These are phyloP conservation scores for Penicillium paradoxum DNA, from an alignment of 495 filamentous ascomycete genomes.

Conservation along the genomic window DNA sequence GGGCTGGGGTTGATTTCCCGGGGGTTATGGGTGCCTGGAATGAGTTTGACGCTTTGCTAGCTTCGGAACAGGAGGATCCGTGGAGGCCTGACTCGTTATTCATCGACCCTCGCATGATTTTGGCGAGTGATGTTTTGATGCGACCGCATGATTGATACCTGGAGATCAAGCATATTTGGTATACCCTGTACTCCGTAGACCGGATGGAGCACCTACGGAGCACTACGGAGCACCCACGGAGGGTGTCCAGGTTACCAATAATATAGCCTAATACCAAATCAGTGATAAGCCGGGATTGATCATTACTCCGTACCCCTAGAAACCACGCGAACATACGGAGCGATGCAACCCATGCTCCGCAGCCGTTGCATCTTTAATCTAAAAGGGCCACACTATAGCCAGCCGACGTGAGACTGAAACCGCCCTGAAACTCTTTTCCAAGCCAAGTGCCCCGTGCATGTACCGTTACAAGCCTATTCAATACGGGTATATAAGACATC, in stretches of 20 bases:
- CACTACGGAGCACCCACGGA: too few relatives aligned
- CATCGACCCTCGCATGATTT: slow-evolving; percentile 18
- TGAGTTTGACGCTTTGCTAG: slow-evolving; percentile 37
- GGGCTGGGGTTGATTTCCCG: slow-evolving; percentile 3
- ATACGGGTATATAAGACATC: too few relatives aligned
- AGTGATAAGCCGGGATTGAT: too few relatives aligned
- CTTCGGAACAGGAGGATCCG: slow-evolving; percentile 22
- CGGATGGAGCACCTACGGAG: too few relatives aligned
- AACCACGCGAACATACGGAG: too few relatives aligned
- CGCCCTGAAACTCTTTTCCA: not conserved
- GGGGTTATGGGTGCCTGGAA: slow-evolving; percentile 26
- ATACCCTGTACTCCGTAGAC: too few relatives aligned
- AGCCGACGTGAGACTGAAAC: too few relatives aligned
- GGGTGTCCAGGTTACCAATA: too few relatives aligned
- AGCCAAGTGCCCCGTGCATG: not conserved
- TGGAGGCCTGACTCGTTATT: slow-evolving; percentile 8
- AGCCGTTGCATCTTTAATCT: not conserved
- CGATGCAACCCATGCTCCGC: slow-evolving; percentile 6
- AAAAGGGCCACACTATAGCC: not conserved
- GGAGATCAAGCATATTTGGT: too few relatives aligned
- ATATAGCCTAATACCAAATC: too few relatives aligned
- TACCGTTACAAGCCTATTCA: not conserved
- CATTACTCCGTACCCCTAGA: too few relatives aligned
- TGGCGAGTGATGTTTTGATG: slow-evolving; percentile 1
- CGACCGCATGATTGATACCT: not conserved